phyloP scores from a whole-genome alignment of 1,139 yeast species.

The Pneumocystis oryctolagi region DNA sequence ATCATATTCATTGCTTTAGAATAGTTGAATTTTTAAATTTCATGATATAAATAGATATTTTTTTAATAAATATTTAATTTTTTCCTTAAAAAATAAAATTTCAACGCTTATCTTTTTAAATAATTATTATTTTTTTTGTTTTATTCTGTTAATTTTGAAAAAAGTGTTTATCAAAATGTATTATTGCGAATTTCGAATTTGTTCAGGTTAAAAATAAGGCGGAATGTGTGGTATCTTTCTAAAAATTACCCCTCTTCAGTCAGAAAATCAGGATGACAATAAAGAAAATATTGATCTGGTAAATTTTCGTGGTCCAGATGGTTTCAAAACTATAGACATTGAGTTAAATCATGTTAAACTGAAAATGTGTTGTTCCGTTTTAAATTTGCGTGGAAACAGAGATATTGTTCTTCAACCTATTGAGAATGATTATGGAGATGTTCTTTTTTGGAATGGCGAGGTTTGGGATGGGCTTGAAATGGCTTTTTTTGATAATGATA shows the following conservation, averaged over 20 bases:
- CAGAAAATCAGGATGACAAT: not conserved
- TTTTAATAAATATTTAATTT: too few species aligned
- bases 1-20: too few species aligned
- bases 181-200: too few species aligned
- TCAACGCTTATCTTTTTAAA: too few species aligned
- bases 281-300: not conserved
- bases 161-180: too few species aligned
- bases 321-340: not conserved
- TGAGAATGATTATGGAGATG: slow-evolving; percentile 1
- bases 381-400: slow-evolving; percentile 71
- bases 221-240: not conserved
- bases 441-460: slow-evolving; percentile 10
- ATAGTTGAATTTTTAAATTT: too few species aligned
- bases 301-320: not conserved
- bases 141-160: too few species aligned
- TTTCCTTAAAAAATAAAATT: too few species aligned
- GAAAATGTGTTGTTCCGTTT: slow-evolving; percentile 27
- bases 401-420: slow-evolving; percentile 10
- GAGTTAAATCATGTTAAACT: not conserved
- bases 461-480: slow-evolving; percentile 1
- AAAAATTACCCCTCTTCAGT: not conserved
- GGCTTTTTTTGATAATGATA: slow-evolving; percentile 33
- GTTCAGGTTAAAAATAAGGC: too few species aligned
- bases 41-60: too few species aligned
- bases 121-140: too few species aligned